A percentile compares a stretch with the other conserved stretches of the same genome.
phyloP scores from a whole-genome alignment of 2,329 filamentous ascomycete genomes.

The Hypoxylon sp. region DNA sequence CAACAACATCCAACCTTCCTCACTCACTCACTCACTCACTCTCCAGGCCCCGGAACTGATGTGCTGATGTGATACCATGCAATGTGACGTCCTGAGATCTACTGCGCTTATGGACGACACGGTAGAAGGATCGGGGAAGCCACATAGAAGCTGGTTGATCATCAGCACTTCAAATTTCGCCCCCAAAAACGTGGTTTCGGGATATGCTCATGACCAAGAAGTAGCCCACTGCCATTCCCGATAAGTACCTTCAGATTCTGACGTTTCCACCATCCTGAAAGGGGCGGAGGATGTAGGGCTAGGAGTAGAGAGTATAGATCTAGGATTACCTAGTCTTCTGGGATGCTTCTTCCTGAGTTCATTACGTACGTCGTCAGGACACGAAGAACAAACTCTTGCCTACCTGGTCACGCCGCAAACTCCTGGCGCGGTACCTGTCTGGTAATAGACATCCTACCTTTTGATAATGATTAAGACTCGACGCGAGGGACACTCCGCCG shows the following conservation, averaged over 20 bases:
- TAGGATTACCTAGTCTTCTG: neutral
- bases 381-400: neutral
- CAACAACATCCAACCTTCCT: neutral
- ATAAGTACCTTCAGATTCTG: neutral
- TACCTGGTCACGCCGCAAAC: neutral
- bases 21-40: neutral
- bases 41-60: neutral
- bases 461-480: neutral
- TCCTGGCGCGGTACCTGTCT: conserved; percentile 4
- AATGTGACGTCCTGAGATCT: conserved; percentile 37
- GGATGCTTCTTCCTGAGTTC: conserved; percentile 11
- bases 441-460: too few relatives aligned
- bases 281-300: conserved; percentile 6
- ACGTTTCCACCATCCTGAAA: neutral
- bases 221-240: neutral
- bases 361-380: neutral
- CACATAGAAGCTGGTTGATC: conserved; percentile 17
- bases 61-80: conserved; percentile 29
- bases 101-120: conserved; percentile 3
- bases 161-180: conserved; percentile 9
- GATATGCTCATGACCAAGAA: neutral
- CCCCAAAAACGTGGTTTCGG: conserved; percentile 27
- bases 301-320: conserved; percentile 17
- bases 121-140: conserved; percentile 26
- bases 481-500: neutral